phyloP scores from a whole-genome alignment of 345 rosid genomes.

The Toxicodendron radicans region DNA sequence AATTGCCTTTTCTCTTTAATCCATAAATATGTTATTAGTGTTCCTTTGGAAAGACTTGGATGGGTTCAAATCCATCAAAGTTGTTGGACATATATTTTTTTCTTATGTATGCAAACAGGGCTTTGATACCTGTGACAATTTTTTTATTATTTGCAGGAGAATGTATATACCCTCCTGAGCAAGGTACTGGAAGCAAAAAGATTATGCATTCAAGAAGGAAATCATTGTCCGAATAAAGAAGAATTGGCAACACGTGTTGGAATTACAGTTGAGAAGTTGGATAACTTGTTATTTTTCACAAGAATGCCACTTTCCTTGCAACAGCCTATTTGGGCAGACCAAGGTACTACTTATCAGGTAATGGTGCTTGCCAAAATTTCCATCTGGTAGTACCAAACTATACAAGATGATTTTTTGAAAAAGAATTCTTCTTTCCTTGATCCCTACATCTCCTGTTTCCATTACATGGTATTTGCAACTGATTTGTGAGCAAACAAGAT shows the following conservation, averaged over 20 bases:
- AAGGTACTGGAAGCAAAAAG: slow-evolving; percentile 72
- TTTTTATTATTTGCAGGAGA: slow-evolving; percentile 49
- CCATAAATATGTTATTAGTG: background rate
- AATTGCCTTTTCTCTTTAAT: background rate
- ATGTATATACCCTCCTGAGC: slow-evolving; percentile 46
- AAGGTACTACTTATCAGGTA: slow-evolving; percentile 79
- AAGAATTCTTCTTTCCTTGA: background rate
- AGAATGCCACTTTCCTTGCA: slow-evolving; percentile 75
- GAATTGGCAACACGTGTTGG: slow-evolving; percentile 68
- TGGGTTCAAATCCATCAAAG: background rate
- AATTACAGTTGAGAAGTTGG: slow-evolving; percentile 58
- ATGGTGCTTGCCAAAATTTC: background rate
- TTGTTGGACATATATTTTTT: background rate
- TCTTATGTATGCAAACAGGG: background rate
- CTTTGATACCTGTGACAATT: slow-evolving; percentile 11
- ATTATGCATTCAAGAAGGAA: slow-evolving; percentile 55
- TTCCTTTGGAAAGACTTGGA: background rate
- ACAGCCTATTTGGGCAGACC: slow-evolving; percentile 74
- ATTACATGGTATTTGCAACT: background rate
- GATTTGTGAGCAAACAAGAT: background rate
- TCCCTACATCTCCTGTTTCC: background rate
- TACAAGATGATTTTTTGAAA: background rate
- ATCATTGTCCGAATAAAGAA: slow-evolving; percentile 55
- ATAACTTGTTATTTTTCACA: slow-evolving; percentile 45
- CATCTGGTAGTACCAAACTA: background rate